These are phyloP conservation scores for Leishmania martiniquensis DNA, from an alignment of 208 protist genomes.

Conservation along the genomic window DNA sequence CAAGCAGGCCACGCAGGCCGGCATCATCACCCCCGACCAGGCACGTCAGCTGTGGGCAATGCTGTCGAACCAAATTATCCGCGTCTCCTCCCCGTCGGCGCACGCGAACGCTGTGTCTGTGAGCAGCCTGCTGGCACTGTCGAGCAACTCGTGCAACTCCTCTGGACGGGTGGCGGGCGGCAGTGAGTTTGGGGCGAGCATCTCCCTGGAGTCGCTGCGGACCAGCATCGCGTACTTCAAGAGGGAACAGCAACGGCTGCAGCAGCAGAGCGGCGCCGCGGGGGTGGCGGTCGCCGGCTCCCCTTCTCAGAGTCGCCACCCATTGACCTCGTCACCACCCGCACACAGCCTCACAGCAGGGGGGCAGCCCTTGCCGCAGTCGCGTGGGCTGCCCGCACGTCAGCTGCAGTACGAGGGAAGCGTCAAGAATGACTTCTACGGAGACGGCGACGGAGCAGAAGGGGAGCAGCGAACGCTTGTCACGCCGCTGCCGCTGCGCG, in stretches of 20 bases:
- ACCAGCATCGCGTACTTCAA: slow-evolving; percentile 83
- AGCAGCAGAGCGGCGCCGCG: slow-evolving; percentile 16
- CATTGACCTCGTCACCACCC: slow-evolving; percentile 7
- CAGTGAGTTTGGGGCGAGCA: slow-evolving; percentile 50
- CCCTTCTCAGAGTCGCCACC: not conserved
- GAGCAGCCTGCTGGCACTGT: slow-evolving; percentile 51
- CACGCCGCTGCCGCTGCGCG: not conserved
- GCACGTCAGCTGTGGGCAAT: slow-evolving; percentile 88
- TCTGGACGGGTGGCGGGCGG: slow-evolving; percentile 1
- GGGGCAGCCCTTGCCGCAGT: not conserved
- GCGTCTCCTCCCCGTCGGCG: slow-evolving; percentile 37
- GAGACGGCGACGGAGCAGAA: slow-evolving; percentile 14
- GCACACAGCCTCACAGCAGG: not conserved
- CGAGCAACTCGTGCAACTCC: slow-evolving; percentile 20
- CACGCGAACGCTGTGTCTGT: slow-evolving; percentile 34
- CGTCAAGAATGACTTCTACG: slow-evolving; percentile 2
- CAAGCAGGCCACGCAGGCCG: slow-evolving; percentile 62
- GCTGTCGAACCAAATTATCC: slow-evolving; percentile 81
- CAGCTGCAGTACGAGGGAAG: not conserved
- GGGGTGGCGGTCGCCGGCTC: not conserved
- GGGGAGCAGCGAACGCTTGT: not conserved
- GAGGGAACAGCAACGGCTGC: slow-evolving; percentile 51
- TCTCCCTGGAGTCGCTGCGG: slow-evolving; percentile 70
- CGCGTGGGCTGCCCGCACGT: not conserved
- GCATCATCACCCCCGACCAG: slow-evolving; percentile 87